A percentile compares a stretch with the other conserved stretches of the same genome.
These are phyloP conservation scores for Aspergillus ruber DNA, from an alignment of 2,329 filamentous ascomycete species.

Conservation along the genomic window DNA sequence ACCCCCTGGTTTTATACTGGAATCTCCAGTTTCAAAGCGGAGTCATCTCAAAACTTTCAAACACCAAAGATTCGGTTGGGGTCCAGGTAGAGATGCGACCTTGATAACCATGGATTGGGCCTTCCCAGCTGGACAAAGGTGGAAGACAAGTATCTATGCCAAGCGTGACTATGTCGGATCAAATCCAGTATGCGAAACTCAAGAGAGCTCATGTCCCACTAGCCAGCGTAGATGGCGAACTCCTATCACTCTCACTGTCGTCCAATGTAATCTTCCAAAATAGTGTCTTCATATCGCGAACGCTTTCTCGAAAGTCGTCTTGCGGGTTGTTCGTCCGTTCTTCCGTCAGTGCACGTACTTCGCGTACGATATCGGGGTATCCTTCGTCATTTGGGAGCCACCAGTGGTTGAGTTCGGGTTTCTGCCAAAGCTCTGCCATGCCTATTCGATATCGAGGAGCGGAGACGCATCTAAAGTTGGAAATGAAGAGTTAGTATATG, in stretches of 20 bases:
- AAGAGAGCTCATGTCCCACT: conserved; percentile 2
- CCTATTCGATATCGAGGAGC: conserved; percentile 65
- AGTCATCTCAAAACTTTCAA: too few relatives aligned
- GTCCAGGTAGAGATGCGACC: too few relatives aligned
- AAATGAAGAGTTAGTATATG: conserved; percentile 3
- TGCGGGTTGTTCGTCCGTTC: conserved; percentile 59
- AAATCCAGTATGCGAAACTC: too few relatives aligned
- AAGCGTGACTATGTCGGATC: too few relatives aligned
- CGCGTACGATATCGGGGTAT: conserved; percentile 65
- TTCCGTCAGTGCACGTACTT: conserved; percentile 72
- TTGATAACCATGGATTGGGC: too few relatives aligned
- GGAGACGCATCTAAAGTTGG: conserved; percentile 66
- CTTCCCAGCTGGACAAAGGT: too few relatives aligned
- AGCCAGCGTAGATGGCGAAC: conserved; percentile 14
- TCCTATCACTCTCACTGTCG: conserved; percentile 29
- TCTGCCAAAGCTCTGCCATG: conserved; percentile 69
- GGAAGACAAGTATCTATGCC: too few relatives aligned
- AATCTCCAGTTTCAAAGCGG: too few relatives aligned
- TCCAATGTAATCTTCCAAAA: conserved; percentile 59
- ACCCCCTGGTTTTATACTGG: too few relatives aligned
- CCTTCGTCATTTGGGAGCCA: conserved; percentile 83
- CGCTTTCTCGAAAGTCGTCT: conserved; percentile 52
- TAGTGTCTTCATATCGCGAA: conserved; percentile 68
- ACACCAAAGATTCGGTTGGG: too few relatives aligned
- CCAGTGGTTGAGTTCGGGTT: conserved; percentile 68